Evolutionary conservation across 495 filamentous ascomycete genomes (phyloP).

Genomic region (Lasiosphaeria miniovina): DNA sequence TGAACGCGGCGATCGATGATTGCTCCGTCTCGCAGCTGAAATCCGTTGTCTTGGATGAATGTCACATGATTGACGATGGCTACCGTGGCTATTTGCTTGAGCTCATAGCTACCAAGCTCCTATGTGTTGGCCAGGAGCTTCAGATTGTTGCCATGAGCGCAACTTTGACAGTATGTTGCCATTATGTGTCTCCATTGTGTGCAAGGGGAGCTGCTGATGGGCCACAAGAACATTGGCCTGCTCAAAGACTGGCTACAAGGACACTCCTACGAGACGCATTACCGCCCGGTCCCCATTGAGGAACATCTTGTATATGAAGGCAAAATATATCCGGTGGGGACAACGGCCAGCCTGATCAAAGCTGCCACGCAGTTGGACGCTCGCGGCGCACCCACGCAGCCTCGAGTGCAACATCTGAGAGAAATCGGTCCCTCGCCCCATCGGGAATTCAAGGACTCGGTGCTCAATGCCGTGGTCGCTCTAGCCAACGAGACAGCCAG

Average conservation of each 20-base stretch:
- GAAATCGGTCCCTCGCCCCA: slow-evolving; percentile 52
- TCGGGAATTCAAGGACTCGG: slow-evolving; percentile 60
- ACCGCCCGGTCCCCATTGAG: slow-evolving; percentile 70
- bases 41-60: slow-evolving; percentile 72
- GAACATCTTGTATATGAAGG: slow-evolving; percentile 77
- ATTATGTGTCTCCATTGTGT: neutral
- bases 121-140: slow-evolving; percentile 64
- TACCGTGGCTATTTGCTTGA: slow-evolving; percentile 79
- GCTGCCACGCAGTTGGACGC: slow-evolving; percentile 53
- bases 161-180: slow-evolving; percentile 59
- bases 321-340: slow-evolving; percentile 62
- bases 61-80: slow-evolving; percentile 81
- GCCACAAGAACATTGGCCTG: slow-evolving; percentile 60
- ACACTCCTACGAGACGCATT: slow-evolving; percentile 69
- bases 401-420: slow-evolving; percentile 31
- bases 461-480: slow-evolving; percentile 67
- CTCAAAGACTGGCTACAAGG: slow-evolving; percentile 71
- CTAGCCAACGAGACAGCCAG: slow-evolving; percentile 64
- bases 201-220: neutral
- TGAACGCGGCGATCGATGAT: slow-evolving; percentile 74
- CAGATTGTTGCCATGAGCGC: slow-evolving; percentile 86
- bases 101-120: slow-evolving; percentile 73
- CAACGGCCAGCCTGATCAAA: slow-evolving; percentile 60
- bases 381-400: slow-evolving; percentile 34
- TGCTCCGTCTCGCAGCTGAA: slow-evolving; percentile 62